Evolutionary conservation across 2,329 filamentous ascomycete species (phyloP).

Genomic region (Periglandula ipomoeae): DNA sequence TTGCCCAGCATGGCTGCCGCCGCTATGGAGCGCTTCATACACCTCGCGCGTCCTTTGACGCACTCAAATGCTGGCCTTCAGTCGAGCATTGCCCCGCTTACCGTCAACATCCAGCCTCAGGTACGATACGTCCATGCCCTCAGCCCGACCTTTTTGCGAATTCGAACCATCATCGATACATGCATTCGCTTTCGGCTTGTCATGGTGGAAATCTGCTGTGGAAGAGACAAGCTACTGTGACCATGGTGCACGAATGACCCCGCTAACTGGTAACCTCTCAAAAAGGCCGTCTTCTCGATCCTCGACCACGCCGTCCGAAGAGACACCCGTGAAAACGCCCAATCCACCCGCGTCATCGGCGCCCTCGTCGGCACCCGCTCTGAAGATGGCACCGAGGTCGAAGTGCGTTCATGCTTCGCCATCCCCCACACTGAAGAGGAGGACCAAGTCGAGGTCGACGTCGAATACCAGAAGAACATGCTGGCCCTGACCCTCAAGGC

Average conservation of each 20-base stretch:
- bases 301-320: conserved; percentile 91
- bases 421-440: conserved; percentile 97
- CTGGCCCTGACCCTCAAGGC: conserved; percentile 88
- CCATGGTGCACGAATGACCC: not conserved
- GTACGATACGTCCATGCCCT: conserved; percentile 38
- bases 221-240: not conserved
- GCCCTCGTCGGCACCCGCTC: conserved; percentile 87
- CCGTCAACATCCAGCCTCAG: conserved; percentile 92
- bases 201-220: too few relatives aligned
- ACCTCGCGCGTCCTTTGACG: conserved; percentile 86
- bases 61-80: conserved; percentile 70
- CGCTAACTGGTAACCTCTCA: not conserved
- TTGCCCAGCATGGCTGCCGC: conserved; percentile 68
- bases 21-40: conserved; percentile 77
- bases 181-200: too few relatives aligned
- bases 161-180: too few relatives aligned
- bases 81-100: conserved; percentile 81
- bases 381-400: conserved; percentile 94
- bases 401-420: conserved; percentile 93
- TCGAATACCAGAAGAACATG: conserved; percentile 99
- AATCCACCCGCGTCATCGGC: conserved; percentile 93
- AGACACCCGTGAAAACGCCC: conserved; percentile 56
- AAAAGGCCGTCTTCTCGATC: conserved; percentile 62
- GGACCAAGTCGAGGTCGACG: conserved; percentile 98
- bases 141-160: not conserved